phyloP scores from a whole-genome alignment of 1,284 basidiomycete species.

The Ganoderma lingzhi region DNA sequence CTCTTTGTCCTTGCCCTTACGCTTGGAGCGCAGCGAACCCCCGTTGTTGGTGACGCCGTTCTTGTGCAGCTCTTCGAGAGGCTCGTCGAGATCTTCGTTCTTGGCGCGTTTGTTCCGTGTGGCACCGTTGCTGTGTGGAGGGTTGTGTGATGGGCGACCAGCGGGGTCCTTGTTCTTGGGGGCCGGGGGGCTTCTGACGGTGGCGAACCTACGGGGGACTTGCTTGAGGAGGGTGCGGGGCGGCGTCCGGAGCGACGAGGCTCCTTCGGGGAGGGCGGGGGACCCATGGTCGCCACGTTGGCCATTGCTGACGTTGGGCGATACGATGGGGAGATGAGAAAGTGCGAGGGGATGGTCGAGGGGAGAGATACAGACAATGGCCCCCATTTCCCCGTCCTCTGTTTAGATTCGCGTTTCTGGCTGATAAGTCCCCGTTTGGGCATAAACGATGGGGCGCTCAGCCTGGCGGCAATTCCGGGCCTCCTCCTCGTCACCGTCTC shows the following conservation, averaged over 20 bases:
- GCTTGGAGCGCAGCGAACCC: constrained; percentile 56
- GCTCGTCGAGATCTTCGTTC: constrained; percentile 76
- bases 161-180: constrained; percentile 48
- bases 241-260: constrained; percentile 79
- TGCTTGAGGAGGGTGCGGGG: constrained; percentile 71
- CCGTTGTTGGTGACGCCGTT: constrained; percentile 50
- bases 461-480: constrained; percentile 21
- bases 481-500: constrained; percentile 15
- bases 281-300: constrained; percentile 63
- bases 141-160: constrained; percentile 53
- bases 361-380: constrained; percentile 34
- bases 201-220: constrained; percentile 76
- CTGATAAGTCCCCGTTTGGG: constrained; percentile 27
- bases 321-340: constrained; percentile 29
- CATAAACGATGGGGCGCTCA: constrained; percentile 9
- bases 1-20: constrained; percentile 67
- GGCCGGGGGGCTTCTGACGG: constrained; percentile 52
- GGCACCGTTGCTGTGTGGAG: constrained; percentile 49
- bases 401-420: constrained; percentile 25
- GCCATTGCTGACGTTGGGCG: constrained; percentile 37
- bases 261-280: constrained; percentile 78
- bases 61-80: constrained; percentile 59
- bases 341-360: constrained; percentile 27
- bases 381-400: constrained; percentile 32
- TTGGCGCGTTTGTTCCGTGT: constrained; percentile 67